Evolutionary conservation across 2,329 filamentous ascomycete species (phyloP), one percentile per base, ranked within the genome.

Genomic region (Alternaria atra): DNA sequence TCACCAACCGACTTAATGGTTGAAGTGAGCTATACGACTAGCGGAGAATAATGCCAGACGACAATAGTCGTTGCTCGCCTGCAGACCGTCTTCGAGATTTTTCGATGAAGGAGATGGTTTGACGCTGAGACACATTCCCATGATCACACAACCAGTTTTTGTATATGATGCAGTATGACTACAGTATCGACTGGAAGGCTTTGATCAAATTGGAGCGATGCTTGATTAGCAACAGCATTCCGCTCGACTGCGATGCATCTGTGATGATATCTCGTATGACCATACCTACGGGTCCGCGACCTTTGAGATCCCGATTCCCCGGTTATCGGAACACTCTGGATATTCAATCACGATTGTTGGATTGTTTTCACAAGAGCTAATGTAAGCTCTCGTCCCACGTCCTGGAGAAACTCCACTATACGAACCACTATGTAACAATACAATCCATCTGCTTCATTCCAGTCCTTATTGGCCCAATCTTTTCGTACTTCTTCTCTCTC

Each of bases 11-110:
- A 73, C 75, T 65, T 73, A 67, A 90, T 92, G 91, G 90, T 88
- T 90, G 86, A 71, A 72, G 52, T 88, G 88, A 92, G 93, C 90
- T 97, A 97, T 89, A 97, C 91, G 89, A 88, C 87, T 94, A 87
- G 93, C 93, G 91, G 85, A 97, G 85, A 97, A 81, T 73, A 85
- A 95, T 81, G 75, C 77, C 72, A 79, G 71, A 76, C 83, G 86
- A 82, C 86, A 81, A 66, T 72, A 54, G 76, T 83, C 80, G 81
- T 80, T 64, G 85, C 90, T 93, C 84, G 84, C 89, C 90, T 89
- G 91, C 92, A 94, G 91, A 94, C 89, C 89, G 88, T 87, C 86
- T 78, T 84, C 81, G 83, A 86, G 85, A 78, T 52, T 74, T 65
- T 76, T 83, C 83, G 64, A 85, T 92, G 90, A 89, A 81, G 84